Conservation (phyloP, 495 filamentous ascomycete species). For the Schizothecium vesticola region DNA sequence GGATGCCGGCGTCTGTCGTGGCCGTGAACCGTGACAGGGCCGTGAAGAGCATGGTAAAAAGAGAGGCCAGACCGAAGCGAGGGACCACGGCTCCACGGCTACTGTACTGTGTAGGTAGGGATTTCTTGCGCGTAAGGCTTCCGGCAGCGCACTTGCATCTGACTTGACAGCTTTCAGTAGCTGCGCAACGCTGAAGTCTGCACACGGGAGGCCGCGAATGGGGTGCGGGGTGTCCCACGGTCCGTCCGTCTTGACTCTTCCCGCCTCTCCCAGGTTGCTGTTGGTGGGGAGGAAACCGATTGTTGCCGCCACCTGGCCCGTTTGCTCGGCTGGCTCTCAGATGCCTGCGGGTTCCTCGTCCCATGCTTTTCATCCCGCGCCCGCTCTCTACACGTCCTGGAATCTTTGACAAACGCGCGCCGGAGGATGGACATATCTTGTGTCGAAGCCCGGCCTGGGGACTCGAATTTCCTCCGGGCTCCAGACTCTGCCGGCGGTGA, state of each 20-base stretch:
- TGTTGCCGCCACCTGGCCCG: not conserved
- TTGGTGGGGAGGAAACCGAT: not conserved
- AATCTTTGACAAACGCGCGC: not conserved
- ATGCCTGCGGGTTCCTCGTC: not conserved
- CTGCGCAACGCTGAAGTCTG: conserved; percentile 5
- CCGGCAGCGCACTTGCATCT: conserved; percentile 32
- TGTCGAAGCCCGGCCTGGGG: conserved; percentile 16
- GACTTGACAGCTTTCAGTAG: conserved; percentile 18
- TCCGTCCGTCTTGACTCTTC: not conserved
- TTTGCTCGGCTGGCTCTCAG: not conserved
- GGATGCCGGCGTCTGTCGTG: conserved; percentile 7
- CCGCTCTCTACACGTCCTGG: not conserved
- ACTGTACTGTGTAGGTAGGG: conserved; percentile 2
- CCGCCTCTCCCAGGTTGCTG: not conserved
- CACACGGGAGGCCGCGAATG: conserved; percentile 20
- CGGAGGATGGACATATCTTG: not conserved
- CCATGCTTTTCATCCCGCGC: no score
- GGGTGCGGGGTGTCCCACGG: conserved; percentile 22
- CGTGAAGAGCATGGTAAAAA: not conserved
- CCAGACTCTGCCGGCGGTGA: conserved; percentile 4
- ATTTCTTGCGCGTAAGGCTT: conserved; percentile 31
- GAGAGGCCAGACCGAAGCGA: conserved; percentile 9
- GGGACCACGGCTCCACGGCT: not conserved
- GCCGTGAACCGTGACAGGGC: not conserved
- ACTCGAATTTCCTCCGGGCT: not conserved